Base-by-base conservation (phyloP, 2,329 filamentous ascomycete genomes). In the Penicillium nordicum region DNA sequence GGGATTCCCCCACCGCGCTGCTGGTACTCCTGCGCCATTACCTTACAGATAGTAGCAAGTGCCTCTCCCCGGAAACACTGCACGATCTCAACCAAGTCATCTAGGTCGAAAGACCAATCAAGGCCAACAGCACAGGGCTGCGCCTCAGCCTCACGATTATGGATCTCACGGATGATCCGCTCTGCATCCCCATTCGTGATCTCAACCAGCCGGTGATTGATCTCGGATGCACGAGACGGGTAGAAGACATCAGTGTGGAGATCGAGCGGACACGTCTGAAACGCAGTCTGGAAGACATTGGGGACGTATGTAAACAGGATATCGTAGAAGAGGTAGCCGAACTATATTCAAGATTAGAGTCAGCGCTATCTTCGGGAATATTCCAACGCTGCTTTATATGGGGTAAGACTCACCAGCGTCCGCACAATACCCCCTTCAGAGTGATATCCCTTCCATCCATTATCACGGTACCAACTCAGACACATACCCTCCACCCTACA, bases 401-500 rank as follows among this genome's bases (percentile, higher is more conserved):
- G 7, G 16, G 12, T 21, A 11, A 25, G 9, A 55, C 68, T 57
- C 64, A 78, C 76, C 7, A 99, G 79, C 0, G 94, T 99, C n/a
- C 92, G 86, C 7, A 97, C 78, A 64, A 97, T 92, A 2, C 92
- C 90, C 34, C 92, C 91, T 78, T 99, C 94, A 18, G 88, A 85
- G 74, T 99, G 94, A 69, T 93, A 97, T 11, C 94, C 94, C 72
- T 96, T 96, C 88, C 91, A 97, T 2, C 92, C 93, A 50, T 88
- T 80, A 10, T 82, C 80, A 32, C 90, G 86, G 73, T 97, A 97
- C 77, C 88, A 84, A 43, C 87, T 92, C 37, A 99, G 80, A 70
- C 92, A 97, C 92, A 99, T 96, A 54, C 84, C 88, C 76, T 99
- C 94, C 12, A 99, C 94, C 51, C 85, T 88, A 72, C 92, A 96